These are phyloP conservation scores for Gentiana macrophylla DNA, from an alignment of 257 asterid species.

Conservation along the genomic window DNA sequence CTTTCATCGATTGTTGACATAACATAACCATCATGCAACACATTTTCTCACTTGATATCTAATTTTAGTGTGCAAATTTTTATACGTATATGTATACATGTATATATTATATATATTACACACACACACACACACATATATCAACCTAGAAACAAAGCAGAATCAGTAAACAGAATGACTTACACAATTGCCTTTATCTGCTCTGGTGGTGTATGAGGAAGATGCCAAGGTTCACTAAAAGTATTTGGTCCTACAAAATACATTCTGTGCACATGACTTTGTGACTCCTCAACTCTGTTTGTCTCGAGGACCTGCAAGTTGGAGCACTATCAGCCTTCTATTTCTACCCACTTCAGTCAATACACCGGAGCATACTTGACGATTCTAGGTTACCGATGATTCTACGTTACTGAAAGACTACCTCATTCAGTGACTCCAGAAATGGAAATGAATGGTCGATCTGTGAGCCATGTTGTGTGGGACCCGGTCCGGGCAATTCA, in stretches of 20 bases:
- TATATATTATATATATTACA: too few species aligned
- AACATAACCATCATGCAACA: neutral
- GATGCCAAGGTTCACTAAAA: slow-evolving; percentile 96
- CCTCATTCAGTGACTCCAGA: slow-evolving; percentile 97
- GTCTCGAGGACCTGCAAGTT: slow-evolving; percentile 86
- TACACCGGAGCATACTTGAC: neutral
- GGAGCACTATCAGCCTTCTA: slow-evolving; percentile 14
- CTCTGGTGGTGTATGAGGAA: slow-evolving; percentile 93
- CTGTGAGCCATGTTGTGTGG: slow-evolving; percentile 91
- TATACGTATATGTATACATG: too few species aligned
- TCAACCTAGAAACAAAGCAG: neutral
- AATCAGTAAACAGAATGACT: slow-evolving; percentile 17
- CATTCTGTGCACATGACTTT: slow-evolving; percentile 97
- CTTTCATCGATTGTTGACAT: too few species aligned
- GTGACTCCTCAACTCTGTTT: slow-evolving; percentile 96
- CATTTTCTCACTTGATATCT: too few species aligned
- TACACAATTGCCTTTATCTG: slow-evolving; percentile 91
- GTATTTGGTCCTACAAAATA: slow-evolving; percentile 87
- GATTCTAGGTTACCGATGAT: slow-evolving; percentile 4
- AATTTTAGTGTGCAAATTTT: too few species aligned
- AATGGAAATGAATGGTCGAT: slow-evolving; percentile 96
- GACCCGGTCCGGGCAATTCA: slow-evolving; percentile 86
- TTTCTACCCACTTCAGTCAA: neutral
- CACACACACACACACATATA: too few species aligned
- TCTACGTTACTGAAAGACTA: slow-evolving; percentile 16